phyloP scores from a whole-genome alignment of 78 protist genomes.

The Dictyostelium firmibasis region DNA sequence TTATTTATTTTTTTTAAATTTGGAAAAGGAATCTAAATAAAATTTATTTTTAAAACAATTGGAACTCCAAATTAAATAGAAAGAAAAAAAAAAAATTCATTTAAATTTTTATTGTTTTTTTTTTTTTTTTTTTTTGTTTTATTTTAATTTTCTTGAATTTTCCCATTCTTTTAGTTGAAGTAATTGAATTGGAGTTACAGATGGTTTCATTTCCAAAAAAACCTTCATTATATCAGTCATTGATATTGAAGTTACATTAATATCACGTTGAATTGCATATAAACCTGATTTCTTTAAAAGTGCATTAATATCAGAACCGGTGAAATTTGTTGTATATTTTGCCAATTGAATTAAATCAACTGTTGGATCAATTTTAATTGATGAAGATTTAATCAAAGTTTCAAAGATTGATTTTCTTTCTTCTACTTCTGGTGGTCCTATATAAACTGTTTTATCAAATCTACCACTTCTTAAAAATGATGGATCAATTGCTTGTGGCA shows the following conservation, averaged over 20 bases:
- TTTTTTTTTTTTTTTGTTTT: neutral
- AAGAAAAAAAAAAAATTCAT: neutral
- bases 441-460: constrained; percentile 99
- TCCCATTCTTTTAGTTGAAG: neutral
- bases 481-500: constrained; percentile 99
- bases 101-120: neutral
- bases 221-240: constrained; percentile 1
- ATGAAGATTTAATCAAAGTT: constrained; percentile 91
- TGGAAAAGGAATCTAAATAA: too few relatives aligned
- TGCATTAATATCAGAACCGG: constrained; percentile 99
- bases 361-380: constrained; percentile 94
- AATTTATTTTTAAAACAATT: too few relatives aligned
- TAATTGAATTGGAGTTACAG: neutral
- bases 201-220: constrained; percentile 21
- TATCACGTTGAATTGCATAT: constrained; percentile 67
- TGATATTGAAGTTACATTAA: neutral
- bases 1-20: too few relatives aligned
- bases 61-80: too few relatives aligned
- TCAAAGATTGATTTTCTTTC: constrained; percentile 94
- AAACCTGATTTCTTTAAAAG: constrained; percentile 99
- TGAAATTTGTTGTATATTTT: constrained; percentile 92
- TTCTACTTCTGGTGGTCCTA: constrained; percentile 99
- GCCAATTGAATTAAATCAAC: constrained; percentile 96
- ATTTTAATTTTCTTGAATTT: neutral
- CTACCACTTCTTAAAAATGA: constrained; percentile 99